phyloP scores from a whole-genome alignment of 306 rosid genomes.

The Rosa rugosa region DNA sequence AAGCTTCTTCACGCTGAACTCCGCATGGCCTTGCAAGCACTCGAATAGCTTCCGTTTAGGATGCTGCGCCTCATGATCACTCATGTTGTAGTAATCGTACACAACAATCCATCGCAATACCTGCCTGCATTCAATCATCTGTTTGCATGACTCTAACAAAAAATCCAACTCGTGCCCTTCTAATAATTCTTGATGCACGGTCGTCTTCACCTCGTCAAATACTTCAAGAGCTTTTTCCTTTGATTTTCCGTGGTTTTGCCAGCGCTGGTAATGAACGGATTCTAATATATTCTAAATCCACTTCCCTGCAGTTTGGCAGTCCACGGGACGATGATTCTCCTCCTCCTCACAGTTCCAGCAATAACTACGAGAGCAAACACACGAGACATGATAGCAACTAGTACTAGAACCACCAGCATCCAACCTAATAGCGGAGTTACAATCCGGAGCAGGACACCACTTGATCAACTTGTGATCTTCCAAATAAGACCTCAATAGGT shows the following conservation, averaged over 20 bases:
- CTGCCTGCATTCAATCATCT: constrained; percentile 2
- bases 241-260: not conserved
- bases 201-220: not conserved
- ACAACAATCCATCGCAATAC: not conserved
- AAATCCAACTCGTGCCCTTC: not conserved
- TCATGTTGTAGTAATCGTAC: not conserved
- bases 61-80: not conserved
- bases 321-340: constrained; percentile 6
- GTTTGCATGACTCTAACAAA: not conserved
- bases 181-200: too few species aligned
- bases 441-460: constrained; percentile 12
- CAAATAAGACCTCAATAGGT: not conserved
- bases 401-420: not conserved
- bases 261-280: not conserved
- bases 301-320: not conserved
- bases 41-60: not conserved
- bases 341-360: constrained; percentile 3
- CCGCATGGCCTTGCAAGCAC: not conserved
- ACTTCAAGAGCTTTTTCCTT: not conserved
- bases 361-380: not conserved
- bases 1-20: not conserved
- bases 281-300: not conserved
- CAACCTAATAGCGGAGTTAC: not conserved
- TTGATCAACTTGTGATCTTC: not conserved
- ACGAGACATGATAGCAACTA: not conserved